Evolutionary conservation across 305 asterid genomes (phyloP), one percentile per base, ranked within the genome.

Genomic region (Fraxinus baroniana): DNA sequence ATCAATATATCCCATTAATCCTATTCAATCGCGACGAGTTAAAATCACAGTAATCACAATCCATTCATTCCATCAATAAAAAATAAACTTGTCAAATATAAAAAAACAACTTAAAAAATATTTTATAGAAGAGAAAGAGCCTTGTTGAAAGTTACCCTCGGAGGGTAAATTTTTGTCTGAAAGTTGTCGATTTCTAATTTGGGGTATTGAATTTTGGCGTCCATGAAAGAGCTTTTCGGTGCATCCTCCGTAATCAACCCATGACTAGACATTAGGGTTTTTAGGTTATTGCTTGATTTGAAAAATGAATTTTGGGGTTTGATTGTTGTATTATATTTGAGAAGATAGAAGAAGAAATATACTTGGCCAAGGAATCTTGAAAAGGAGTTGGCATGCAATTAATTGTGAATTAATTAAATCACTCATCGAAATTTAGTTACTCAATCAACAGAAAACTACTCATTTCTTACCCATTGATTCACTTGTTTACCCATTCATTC

Each of bases 241-340:
- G 78, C 71, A 33, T 81, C 82, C 41, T 70, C 87, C 87, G 62
- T 83, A 77, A 76, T 83, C 66, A 32, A 17, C 64, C 68, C 85
- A 80, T 86, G 85, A 49, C 35, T 74, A 22, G 76, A 60, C 66
- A 84, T 84, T 79, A 84, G 85, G 87, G 85, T 36, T 83, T 71
- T 32, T 80, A 41, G 62, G 30, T 79, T 77, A 57, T n/a, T 28
- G 26, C 74, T 36, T 1, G 30, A 32, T 62, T 18, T 32, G 79
- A 84, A 33, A 52, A 66, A 33, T 18, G 22, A 44, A 83, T 17
- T 20, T 24, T 66, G 36, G 74, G 36, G 7, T 26, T 66, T 30
- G 74, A 66, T 66, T 66, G 74, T 4, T 3, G 35, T 66, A 12
- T 3, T 1, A 26, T 66, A 13, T 28, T 3, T 66, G 74, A 66